Conservation (phyloP, 208 protist genomes). For the Trypanosoma platydactyli region DNA sequence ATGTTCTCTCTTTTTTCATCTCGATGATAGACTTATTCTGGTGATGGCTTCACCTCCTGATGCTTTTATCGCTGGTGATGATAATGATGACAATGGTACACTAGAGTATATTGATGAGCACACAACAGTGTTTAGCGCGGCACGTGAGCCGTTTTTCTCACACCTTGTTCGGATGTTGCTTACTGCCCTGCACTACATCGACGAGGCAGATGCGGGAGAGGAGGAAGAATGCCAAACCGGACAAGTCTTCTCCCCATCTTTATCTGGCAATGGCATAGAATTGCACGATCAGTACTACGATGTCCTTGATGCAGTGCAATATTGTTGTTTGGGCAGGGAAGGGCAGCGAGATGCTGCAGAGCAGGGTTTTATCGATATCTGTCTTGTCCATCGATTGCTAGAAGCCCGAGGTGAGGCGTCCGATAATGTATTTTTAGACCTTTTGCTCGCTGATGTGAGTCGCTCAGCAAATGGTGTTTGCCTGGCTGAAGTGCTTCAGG, state of each 20-base stretch:
- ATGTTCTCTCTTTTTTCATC: neutral
- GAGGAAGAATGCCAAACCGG: neutral
- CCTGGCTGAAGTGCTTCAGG: neutral
- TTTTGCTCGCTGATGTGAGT: neutral
- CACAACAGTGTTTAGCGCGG: neutral
- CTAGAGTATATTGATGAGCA: neutral
- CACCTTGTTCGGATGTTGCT: neutral
- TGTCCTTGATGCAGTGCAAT: neutral
- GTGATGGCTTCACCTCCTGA: neutral
- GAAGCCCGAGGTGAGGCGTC: neutral
- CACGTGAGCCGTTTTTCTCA: neutral
- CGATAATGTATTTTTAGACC: neutral
- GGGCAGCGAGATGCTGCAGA: neutral
- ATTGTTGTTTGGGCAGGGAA: neutral
- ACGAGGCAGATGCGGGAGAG: neutral
- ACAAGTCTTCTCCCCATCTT: neutral
- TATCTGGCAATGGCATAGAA: neutral
- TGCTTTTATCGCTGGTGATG: neutral
- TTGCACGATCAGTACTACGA: no score
- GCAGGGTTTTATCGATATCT: neutral
- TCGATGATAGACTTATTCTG: neutral
- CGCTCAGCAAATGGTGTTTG: neutral
- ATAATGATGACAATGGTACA: neutral
- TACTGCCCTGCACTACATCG: neutral
- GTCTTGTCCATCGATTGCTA: neutral